These are phyloP conservation scores for Linderina pennispora DNA, from an alignment of 192 early-diverging fungal species.

Conservation along the genomic window DNA sequence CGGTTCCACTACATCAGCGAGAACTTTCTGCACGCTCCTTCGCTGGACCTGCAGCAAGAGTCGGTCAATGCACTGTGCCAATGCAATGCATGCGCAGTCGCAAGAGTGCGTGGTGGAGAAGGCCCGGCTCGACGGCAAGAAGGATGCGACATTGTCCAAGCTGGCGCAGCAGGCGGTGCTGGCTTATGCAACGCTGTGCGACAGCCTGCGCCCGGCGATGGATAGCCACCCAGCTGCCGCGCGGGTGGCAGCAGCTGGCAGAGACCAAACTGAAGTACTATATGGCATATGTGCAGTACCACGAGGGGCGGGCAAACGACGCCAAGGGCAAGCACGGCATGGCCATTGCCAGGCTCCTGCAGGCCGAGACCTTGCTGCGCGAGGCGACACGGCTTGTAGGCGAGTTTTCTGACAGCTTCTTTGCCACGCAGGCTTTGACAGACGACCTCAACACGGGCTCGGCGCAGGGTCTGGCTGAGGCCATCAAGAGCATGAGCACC, in stretches of 20 bases:
- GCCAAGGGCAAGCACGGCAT: constrained; percentile 80
- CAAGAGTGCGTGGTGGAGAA: constrained; percentile 92
- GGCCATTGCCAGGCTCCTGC: constrained; percentile 64
- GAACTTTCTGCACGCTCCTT: constrained; percentile 96
- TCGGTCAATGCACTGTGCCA: constrained; percentile 76
- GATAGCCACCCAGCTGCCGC: constrained; percentile 67
- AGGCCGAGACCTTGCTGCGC: constrained; percentile 78
- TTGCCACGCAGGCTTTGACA: constrained; percentile 52
- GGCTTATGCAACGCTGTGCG: constrained; percentile 68
- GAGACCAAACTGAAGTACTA: constrained; percentile 92
- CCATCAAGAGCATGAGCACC: constrained; percentile 58
- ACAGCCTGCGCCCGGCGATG: constrained; percentile 60
- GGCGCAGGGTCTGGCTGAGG: constrained; percentile 66
- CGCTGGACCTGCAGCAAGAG: constrained; percentile 83
- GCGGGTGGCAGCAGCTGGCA: constrained; percentile 74
- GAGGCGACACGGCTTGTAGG: constrained; percentile 60
- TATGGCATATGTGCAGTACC: constrained; percentile 79
- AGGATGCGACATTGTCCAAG: constrained; percentile 82
- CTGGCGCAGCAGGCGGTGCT: constrained; percentile 75
- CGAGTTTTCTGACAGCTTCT: constrained; percentile 67
- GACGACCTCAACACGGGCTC: constrained; percentile 59
- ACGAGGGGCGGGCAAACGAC: constrained; percentile 71
- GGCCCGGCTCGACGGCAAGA: constrained; percentile 81
- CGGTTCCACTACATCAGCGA: constrained; percentile 95
- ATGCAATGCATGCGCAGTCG: constrained; percentile 90